A percentile compares a stretch with the other conserved stretches of the same genome.
These are phyloP conservation scores for Thuidium tamariscinum DNA, from an alignment of 225 moss, liverwort and hornwort genomes.

Conservation along the genomic window DNA sequence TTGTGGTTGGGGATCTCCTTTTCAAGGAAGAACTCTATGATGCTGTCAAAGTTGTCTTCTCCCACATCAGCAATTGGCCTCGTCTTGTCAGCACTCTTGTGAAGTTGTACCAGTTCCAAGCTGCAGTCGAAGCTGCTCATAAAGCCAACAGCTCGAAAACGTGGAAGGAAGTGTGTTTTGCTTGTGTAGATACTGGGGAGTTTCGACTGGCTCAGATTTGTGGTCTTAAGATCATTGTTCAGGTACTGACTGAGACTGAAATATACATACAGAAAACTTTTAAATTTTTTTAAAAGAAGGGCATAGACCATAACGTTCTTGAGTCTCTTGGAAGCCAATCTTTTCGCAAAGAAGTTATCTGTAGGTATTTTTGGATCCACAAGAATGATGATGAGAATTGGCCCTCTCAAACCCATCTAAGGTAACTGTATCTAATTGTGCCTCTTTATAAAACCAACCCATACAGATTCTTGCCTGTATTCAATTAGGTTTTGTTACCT, in stretches of 20 bases:
- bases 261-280: not conserved
- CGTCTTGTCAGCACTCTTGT: slow-evolving; percentile 45
- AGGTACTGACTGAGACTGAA: slow-evolving; percentile 3
- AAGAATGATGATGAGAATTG: not conserved
- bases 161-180: slow-evolving; percentile 48
- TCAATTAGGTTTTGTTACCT: not conserved
- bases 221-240: slow-evolving; percentile 41
- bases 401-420: not conserved
- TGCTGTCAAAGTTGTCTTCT: slow-evolving; percentile 36
- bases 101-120: slow-evolving; percentile 43
- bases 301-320: not conserved
- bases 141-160: slow-evolving; percentile 52
- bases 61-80: slow-evolving; percentile 43
- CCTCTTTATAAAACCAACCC: not conserved
- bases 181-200: slow-evolving; percentile 42
- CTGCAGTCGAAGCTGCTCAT: slow-evolving; percentile 46
- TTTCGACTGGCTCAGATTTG: slow-evolving; percentile 49
- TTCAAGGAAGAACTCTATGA: slow-evolving; percentile 37
- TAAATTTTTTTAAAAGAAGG: too few species aligned
- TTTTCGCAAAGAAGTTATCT: not conserved
- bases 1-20: slow-evolving; percentile 34
- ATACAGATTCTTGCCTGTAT: not conserved
- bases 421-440: not conserved
- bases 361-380: not conserved
- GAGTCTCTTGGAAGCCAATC: not conserved